Conservation (phyloP, 2,329 filamentous ascomycete species). For the Phialophora chinensis region DNA sequence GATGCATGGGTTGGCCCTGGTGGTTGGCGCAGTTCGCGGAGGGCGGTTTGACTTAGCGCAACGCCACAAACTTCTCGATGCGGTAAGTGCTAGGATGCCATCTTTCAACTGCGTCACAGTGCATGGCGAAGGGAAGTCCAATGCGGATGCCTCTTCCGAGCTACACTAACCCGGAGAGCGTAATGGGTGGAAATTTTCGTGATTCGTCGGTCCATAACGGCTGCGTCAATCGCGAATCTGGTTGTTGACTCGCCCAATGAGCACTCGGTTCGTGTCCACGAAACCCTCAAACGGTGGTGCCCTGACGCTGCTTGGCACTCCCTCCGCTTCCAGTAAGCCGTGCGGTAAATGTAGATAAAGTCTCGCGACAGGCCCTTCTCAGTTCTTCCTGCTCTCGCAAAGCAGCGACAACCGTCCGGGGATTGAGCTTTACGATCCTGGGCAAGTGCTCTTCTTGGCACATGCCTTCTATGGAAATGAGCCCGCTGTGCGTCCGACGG, state of each 20-base stretch:
- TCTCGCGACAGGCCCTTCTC: neutral
- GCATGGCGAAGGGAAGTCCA: conserved; percentile 8
- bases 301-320: neutral
- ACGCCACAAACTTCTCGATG: conserved; percentile 20
- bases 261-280: neutral
- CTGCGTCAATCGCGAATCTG: conserved; percentile 21
- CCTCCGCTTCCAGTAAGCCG: neutral
- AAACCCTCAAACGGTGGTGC: neutral
- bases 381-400: neutral
- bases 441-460: conserved; percentile 10
- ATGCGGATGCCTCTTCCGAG: conserved; percentile 15
- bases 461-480: conserved; percentile 10
- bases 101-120: conserved; percentile 12
- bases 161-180: conserved; percentile 4
- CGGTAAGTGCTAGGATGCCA: conserved; percentile 12
- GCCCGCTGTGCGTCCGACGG: neutral
- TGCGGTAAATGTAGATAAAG: neutral
- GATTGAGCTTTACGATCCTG: conserved; percentile 12
- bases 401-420: conserved; percentile 7
- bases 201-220: conserved; percentile 1
- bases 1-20: conserved; percentile 10
- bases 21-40: neutral
- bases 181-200: conserved; percentile 17
- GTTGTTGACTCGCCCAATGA: conserved; percentile 19
- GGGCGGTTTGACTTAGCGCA: conserved; percentile 4